These are phyloP conservation scores for Rhizomucor pusillus DNA, from an alignment of 371 early-diverging fungal genomes.

Conservation along the genomic window DNA sequence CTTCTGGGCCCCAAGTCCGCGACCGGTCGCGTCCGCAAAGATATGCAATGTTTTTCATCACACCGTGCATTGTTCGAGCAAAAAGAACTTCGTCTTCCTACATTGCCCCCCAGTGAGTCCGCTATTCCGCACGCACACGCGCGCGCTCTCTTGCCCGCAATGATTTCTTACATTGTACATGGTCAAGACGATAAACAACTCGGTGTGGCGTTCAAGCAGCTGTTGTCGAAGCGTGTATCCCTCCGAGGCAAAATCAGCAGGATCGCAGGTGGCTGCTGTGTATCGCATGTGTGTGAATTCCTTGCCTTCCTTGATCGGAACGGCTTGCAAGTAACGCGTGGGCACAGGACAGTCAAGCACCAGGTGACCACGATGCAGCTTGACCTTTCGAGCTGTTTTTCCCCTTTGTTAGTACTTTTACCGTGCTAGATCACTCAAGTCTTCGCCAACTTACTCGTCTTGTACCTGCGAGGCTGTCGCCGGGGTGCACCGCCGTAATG, in stretches of 20 bases:
- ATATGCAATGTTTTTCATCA: constrained; percentile 90
- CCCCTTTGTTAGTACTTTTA: not conserved
- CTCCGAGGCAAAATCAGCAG: constrained; percentile 71
- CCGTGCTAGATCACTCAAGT: not conserved
- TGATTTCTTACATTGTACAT: constrained; percentile 80
- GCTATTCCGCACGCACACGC: too few relatives aligned
- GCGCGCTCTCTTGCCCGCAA: not conserved
- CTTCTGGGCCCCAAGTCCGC: constrained; percentile 82
- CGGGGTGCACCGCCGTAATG: constrained; percentile 52
- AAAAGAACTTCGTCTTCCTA: constrained; percentile 90
- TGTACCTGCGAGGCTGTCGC: constrained; percentile 62
- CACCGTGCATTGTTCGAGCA: constrained; percentile 86
- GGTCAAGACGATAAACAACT: constrained; percentile 85
- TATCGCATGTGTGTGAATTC: constrained; percentile 84
- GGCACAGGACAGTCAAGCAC: constrained; percentile 81
- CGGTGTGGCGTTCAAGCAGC: constrained; percentile 72
- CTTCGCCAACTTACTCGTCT: constrained; percentile 46
- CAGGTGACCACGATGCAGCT: constrained; percentile 72
- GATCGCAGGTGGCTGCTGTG: constrained; percentile 82
- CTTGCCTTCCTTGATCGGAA: constrained; percentile 57
- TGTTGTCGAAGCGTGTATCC: constrained; percentile 84
- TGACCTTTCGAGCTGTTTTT: constrained; percentile 55
- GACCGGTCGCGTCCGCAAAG: constrained; percentile 79
- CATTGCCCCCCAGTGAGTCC: not conserved
- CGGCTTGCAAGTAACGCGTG: constrained; percentile 51